phyloP scores from a whole-genome alignment of 495 filamentous ascomycete species.

The Lindgomyces ingoldianus region DNA sequence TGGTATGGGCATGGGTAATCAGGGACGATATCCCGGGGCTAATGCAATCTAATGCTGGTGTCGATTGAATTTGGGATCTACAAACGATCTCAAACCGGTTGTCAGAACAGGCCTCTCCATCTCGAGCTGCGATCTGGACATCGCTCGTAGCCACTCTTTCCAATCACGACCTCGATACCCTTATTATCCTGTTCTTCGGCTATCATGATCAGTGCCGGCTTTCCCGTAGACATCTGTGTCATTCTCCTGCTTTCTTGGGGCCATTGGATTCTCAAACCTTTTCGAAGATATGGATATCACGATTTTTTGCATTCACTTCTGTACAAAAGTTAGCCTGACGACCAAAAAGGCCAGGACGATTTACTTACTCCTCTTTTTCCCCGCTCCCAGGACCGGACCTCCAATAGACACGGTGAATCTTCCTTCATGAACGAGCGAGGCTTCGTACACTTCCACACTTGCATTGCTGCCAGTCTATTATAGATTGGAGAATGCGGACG shows the following conservation, averaged over 20 bases:
- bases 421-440: too few species aligned
- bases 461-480: too few species aligned
- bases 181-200: not conserved
- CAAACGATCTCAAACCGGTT: too few species aligned
- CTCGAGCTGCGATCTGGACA: constrained; percentile 23
- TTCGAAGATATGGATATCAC: not conserved
- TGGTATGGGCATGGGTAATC: constrained; percentile 25
- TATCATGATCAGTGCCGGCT: not conserved
- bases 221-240: not conserved
- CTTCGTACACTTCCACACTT: too few species aligned
- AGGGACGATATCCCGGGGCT: constrained; percentile 32
- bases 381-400: not conserved
- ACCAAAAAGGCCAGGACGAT: not conserved
- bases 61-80: too few species aligned
- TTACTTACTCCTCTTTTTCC: not conserved
- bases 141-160: constrained; percentile 15
- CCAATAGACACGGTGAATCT: not conserved
- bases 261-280: too few species aligned
- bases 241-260: not conserved
- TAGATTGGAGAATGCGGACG: too few species aligned
- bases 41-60: constrained; percentile 25
- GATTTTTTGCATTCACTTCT: not conserved
- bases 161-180: not conserved
- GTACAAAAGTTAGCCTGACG: not conserved
- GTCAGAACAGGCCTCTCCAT: too few species aligned